Conservation (phyloP, 1,284 basidiomycete genomes). For the Ceratobasidium sp. region DNA sequence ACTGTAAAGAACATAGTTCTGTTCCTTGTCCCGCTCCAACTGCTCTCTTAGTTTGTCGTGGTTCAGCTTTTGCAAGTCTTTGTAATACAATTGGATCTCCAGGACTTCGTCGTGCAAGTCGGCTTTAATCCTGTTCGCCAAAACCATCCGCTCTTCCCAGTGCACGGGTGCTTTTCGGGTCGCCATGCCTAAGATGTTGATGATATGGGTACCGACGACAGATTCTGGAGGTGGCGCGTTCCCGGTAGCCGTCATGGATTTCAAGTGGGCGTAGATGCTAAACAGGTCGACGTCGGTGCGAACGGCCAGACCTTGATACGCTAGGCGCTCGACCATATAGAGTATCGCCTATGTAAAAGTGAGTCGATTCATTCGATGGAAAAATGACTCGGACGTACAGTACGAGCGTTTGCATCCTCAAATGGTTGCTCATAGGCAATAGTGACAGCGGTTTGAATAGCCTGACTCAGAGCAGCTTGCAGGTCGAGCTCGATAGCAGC, state of each 20-base stretch:
- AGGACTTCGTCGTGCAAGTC: constrained; percentile 22
- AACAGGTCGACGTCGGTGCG: constrained; percentile 29
- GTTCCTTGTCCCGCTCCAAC: constrained; percentile 25
- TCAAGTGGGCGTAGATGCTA: constrained; percentile 33
- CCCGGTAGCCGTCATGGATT: constrained; percentile 14
- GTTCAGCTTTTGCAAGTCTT: constrained; percentile 6
- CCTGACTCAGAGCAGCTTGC: constrained; percentile 2
- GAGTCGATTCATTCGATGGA: not conserved
- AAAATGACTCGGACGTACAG: not conserved
- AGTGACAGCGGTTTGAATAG: not conserved
- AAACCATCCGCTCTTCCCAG: constrained; percentile 15
- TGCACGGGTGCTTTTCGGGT: not conserved
- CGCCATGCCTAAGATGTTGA: constrained; percentile 21
- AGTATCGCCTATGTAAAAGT: constrained; percentile 7
- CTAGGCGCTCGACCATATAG: constrained; percentile 25
- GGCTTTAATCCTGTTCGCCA: constrained; percentile 27
- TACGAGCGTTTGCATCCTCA: constrained; percentile 32
- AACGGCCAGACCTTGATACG: constrained; percentile 13
- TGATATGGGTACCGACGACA: constrained; percentile 8
- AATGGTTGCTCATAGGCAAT: constrained; percentile 16
- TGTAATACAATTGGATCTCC: constrained; percentile 26
- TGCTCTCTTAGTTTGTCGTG: constrained; percentile 5
- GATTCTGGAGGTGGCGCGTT: constrained; percentile 10
- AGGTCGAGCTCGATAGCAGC: constrained; percentile 6
- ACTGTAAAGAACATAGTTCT: constrained; percentile 19